Percentiles rank a stretch among this genome's conserved stretches.
These are phyloP conservation scores for Talaromyces stipitatus DNA, from an alignment of 495 filamentous ascomycete species.

Conservation along the genomic window DNA sequence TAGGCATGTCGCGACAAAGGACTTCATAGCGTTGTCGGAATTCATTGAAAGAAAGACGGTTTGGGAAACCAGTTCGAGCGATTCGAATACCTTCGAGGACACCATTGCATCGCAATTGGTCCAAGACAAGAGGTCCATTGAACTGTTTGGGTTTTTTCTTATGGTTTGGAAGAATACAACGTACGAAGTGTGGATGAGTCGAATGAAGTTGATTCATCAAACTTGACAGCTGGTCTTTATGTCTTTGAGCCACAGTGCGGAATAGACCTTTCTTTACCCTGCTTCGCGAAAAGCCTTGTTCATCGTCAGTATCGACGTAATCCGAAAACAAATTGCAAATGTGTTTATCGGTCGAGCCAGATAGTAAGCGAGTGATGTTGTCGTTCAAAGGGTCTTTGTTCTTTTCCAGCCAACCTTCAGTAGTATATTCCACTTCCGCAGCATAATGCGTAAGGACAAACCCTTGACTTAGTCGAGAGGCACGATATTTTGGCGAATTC, in stretches of 20 bases:
- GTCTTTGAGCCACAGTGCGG: slow-evolving; percentile 90
- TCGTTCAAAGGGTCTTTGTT: slow-evolving; percentile 99
- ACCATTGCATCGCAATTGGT: slow-evolving; percentile 96
- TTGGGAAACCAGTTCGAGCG: slow-evolving; percentile 96
- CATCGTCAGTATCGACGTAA: slow-evolving; percentile 67
- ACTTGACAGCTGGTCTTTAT: slow-evolving; percentile 93
- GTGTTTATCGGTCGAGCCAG: slow-evolving; percentile 72
- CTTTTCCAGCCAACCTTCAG: slow-evolving; percentile 94
- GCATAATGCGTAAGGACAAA: slow-evolving; percentile 99
- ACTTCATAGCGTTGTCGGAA: slow-evolving; percentile 97
- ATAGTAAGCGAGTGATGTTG: slow-evolving; percentile 84
- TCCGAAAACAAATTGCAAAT: slow-evolving; percentile 81
- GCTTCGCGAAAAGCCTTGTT: slow-evolving; percentile 55
- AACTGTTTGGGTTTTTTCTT: slow-evolving; percentile 95
- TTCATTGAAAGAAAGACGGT: slow-evolving; percentile 83
- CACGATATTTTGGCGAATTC: slow-evolving; percentile 87
- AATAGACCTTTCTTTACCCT: slow-evolving; percentile 97
- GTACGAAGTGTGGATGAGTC: slow-evolving; percentile 96
- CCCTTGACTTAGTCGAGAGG: slow-evolving; percentile 79
- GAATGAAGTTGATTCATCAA: slow-evolving; percentile 94
- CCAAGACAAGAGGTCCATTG: slow-evolving; percentile 79
- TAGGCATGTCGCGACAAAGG: slow-evolving; percentile 84
- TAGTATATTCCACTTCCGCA: slow-evolving; percentile 94
- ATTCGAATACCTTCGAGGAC: slow-evolving; percentile 97
- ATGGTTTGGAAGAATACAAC: slow-evolving; percentile 97